A percentile compares a stretch with the other conserved stretches of the same genome.
These are phyloP conservation scores for Hypomyces rosellus DNA, from an alignment of 2,329 filamentous ascomycete genomes.

Conservation along the genomic window DNA sequence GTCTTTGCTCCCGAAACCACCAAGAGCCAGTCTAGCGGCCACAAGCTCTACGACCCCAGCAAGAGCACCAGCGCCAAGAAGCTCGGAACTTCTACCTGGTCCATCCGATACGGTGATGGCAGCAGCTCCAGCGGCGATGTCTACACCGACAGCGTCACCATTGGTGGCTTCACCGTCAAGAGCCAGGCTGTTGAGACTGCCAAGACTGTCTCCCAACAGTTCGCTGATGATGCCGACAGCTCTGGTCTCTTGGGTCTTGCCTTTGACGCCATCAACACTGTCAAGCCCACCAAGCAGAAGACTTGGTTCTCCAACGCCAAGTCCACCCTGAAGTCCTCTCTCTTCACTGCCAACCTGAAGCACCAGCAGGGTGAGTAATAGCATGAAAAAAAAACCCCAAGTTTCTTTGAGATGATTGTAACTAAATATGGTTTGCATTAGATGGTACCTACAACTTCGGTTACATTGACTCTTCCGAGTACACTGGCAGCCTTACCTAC, in stretches of 20 bases:
- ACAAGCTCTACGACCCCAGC: constrained; percentile 33
- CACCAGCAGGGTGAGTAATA: constrained; percentile 29
- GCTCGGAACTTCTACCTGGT: constrained; percentile 34
- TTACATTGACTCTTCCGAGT: constrained; percentile 57
- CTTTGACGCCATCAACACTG: constrained; percentile 37
- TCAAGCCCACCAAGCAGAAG: constrained; percentile 33
- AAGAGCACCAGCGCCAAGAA: constrained; percentile 32
- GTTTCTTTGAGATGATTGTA: constrained; percentile 5
- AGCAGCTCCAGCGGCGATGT: constrained; percentile 38
- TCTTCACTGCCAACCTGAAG: constrained; percentile 66
- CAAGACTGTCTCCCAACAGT: constrained; percentile 32
- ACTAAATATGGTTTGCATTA: background rate
- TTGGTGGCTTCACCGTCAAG: constrained; percentile 36
- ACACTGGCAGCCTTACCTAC: constrained; percentile 56
- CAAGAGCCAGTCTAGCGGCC: constrained; percentile 29
- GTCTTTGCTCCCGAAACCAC: constrained; percentile 39
- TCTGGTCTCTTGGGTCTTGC: constrained; percentile 39
- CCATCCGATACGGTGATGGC: constrained; percentile 38
- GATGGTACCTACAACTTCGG: constrained; percentile 70
- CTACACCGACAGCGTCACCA: constrained; percentile 35
- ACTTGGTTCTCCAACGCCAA: constrained; percentile 36
- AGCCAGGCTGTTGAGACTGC: constrained; percentile 40
- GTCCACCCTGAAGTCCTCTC: constrained; percentile 15
- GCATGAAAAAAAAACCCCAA: background rate
- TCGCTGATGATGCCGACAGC: constrained; percentile 35